These are phyloP conservation scores for Rossbeevera mucosa DNA, from an alignment of 768 basidiomycete genomes.

Conservation along the genomic window DNA sequence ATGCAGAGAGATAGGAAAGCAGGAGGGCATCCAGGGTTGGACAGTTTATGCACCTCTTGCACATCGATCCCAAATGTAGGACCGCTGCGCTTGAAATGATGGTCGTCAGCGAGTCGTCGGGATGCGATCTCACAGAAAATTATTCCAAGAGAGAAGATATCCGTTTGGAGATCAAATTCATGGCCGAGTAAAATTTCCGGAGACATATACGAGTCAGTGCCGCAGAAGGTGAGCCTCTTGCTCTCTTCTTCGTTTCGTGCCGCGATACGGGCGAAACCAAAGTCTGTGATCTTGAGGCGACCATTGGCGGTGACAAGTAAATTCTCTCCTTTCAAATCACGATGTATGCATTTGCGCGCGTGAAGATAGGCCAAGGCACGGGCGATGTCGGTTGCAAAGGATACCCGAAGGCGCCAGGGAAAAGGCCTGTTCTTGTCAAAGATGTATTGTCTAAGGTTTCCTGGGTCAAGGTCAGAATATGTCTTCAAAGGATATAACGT, in stretches of 20 bases:
- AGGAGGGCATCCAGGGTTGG: conserved; percentile 71
- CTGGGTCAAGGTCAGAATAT: conserved; percentile 14
- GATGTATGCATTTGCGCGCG: conserved; percentile 83
- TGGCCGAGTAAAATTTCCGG: conserved; percentile 90
- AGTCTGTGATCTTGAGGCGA: conserved; percentile 96
- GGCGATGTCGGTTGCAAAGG: conserved; percentile 92
- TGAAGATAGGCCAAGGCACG: conserved; percentile 97
- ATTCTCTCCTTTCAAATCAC: conserved; percentile 97
- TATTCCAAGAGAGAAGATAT: conserved; percentile 90
- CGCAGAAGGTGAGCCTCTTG: conserved; percentile 80
- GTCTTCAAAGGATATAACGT: not conserved
- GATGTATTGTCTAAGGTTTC: conserved; percentile 86
- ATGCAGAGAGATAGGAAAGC: conserved; percentile 74
- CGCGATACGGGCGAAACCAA: conserved; percentile 94
- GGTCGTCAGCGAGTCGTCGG: conserved; percentile 79
- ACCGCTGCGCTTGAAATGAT: conserved; percentile 68
- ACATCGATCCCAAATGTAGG: conserved; percentile 77
- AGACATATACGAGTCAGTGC: conserved; percentile 95
- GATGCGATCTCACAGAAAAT: conserved; percentile 91
- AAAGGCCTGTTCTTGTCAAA: conserved; percentile 78
- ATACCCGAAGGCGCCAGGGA: conserved; percentile 90
- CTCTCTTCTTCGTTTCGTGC: conserved; percentile 88
- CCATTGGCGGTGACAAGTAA: conserved; percentile 92
- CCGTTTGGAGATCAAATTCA: conserved; percentile 91
- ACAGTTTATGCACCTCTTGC: conserved; percentile 63